Evolutionary conservation across 768 basidiomycete species (phyloP).

Genomic region (Pilatotrama ljubarskyi): DNA sequence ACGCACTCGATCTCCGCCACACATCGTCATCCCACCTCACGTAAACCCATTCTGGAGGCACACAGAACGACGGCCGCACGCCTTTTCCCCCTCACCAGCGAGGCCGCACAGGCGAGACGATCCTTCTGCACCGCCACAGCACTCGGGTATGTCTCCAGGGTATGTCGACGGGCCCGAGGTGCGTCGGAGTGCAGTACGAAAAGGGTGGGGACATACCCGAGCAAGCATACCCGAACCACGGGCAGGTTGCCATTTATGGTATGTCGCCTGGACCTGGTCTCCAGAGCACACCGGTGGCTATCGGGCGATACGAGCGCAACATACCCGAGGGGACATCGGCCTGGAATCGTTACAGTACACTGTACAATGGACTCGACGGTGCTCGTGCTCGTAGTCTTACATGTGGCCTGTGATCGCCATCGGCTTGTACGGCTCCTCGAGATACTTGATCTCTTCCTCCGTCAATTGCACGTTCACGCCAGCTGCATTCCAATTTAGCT

Average conservation of each 20-base stretch:
- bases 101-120: neutral
- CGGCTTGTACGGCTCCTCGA: constrained; percentile 55
- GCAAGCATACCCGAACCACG: neutral
- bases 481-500: constrained; percentile 27
- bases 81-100: neutral
- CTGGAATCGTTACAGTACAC: too few species aligned
- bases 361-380: too few species aligned
- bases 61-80: neutral
- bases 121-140: neutral
- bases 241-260: neutral
- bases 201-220: constrained; percentile 20
- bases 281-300: too few species aligned
- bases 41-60: neutral
- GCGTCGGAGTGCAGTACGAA: constrained; percentile 37
- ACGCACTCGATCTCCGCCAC: neutral
- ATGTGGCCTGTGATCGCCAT: constrained; percentile 30
- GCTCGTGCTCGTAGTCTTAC: too few species aligned
- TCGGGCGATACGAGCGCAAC: too few species aligned
- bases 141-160: neutral
- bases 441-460: constrained; percentile 54
- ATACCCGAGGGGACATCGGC: too few species aligned
- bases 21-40: neutral
- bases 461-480: constrained; percentile 50
- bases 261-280: too few species aligned
- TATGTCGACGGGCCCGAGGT: neutral